These are phyloP conservation scores for Fusarium annulatum DNA, from an alignment of 2,329 filamentous ascomycete genomes.

Conservation along the genomic window DNA sequence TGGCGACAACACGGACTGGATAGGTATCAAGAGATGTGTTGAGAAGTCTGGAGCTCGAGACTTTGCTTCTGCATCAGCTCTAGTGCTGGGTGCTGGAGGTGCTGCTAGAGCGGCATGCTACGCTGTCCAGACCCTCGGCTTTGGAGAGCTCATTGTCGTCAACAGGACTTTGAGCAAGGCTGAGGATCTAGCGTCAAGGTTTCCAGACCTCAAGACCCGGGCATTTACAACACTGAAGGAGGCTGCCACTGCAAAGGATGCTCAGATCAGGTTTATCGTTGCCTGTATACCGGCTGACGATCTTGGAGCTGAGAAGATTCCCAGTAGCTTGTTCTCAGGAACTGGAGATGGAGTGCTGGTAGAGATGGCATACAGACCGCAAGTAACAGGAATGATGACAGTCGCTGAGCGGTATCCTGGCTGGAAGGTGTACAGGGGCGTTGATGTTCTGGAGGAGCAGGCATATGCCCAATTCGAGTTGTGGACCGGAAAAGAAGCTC, in stretches of 20 bases:
- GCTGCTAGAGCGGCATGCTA: slow-evolving; percentile 13
- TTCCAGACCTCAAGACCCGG: neutral
- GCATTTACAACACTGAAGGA: neutral
- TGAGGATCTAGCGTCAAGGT: neutral
- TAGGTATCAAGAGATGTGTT: slow-evolving; percentile 8
- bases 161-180: slow-evolving; percentile 8
- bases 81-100: neutral
- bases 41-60: neutral
- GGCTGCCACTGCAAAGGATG: rapidly evolving
- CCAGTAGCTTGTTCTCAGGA: neutral
- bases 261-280: neutral
- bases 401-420: neutral
- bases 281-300: slow-evolving; percentile 3
- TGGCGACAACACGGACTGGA: slow-evolving; percentile 13
- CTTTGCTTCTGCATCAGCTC: neutral
- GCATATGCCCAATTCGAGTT: slow-evolving; percentile 8
- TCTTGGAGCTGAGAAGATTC: neutral
- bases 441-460: slow-evolving; percentile 5
- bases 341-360: neutral
- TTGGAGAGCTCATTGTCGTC: neutral
- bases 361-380: slow-evolving; percentile 7
- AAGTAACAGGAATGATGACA: slow-evolving; percentile 4
- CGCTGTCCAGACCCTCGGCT: neutral
- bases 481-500: neutral
- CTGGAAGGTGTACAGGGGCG: neutral